These are phyloP conservation scores for Scedosporium minutisporum DNA, from an alignment of 2,329 filamentous ascomycete species.

Conservation along the genomic window DNA sequence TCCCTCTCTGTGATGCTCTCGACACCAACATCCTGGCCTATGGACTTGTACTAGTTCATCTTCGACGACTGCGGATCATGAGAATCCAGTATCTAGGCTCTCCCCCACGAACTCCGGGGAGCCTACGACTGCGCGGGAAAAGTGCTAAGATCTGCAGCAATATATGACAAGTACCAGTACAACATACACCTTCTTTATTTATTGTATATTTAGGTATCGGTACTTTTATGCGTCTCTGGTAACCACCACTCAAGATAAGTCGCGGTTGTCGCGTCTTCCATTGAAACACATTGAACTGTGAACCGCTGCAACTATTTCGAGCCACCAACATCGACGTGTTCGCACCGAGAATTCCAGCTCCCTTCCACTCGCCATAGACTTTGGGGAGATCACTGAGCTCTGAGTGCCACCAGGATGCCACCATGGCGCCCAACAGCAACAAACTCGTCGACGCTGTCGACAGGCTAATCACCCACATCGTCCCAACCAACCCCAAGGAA, in stretches of 20 bases:
- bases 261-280: conserved; percentile 10
- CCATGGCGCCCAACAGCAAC: conserved; percentile 44
- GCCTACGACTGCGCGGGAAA: too few species aligned
- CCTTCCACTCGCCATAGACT: not conserved
- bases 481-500: conserved; percentile 57
- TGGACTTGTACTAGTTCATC: too few species aligned
- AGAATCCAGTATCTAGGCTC: too few species aligned
- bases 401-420: conserved; percentile 31
- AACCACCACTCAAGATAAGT: conserved; percentile 2
- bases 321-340: not conserved
- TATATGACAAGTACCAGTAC: too few species aligned
- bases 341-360: not conserved
- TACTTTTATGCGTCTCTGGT: not conserved
- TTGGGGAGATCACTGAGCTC: not conserved
- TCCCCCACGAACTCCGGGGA: too few species aligned
- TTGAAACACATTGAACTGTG: not conserved
- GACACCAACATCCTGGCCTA: too few species aligned
- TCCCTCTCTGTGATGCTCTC: too few species aligned
- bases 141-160: too few species aligned
- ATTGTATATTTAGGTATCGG: not conserved
- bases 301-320: not conserved
- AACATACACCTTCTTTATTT: not conserved
- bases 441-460: conserved; percentile 73
- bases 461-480: conserved; percentile 64
- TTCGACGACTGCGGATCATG: too few species aligned